A percentile compares a stretch with the other conserved stretches of the same genome.
Conservation (phyloP, 352 stramenopile genomes). For the Phytophthora cryptogea region DNA sequence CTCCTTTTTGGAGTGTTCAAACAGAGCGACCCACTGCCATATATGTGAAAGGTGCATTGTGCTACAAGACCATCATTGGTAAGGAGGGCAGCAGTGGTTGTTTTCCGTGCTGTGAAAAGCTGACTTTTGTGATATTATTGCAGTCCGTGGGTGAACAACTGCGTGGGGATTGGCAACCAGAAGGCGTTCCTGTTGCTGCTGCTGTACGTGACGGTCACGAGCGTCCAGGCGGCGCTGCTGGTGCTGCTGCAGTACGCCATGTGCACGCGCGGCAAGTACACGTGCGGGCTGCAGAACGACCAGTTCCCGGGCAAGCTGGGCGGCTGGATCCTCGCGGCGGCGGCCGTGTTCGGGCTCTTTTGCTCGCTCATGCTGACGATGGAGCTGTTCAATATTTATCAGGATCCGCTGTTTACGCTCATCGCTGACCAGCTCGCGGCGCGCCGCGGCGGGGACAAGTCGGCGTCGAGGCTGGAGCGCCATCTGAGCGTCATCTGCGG, state of each 20-base stretch:
- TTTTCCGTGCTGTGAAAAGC: background rate
- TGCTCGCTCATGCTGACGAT: conserved; percentile 78
- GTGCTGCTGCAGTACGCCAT: conserved; percentile 53
- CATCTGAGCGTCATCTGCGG: conserved; percentile 80
- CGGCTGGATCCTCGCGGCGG: conserved; percentile 66
- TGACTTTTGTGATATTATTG: conserved; percentile 9
- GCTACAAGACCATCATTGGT: conserved; percentile 88
- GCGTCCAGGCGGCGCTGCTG: conserved; percentile 56
- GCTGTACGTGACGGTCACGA: conserved; percentile 71
- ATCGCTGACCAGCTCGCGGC: conserved; percentile 64
- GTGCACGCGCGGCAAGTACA: conserved; percentile 44
- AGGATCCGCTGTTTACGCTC: conserved; percentile 53
- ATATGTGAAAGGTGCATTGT: conserved; percentile 80
- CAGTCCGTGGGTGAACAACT: conserved; percentile 90
- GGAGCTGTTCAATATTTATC: conserved; percentile 80
- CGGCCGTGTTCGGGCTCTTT: conserved; percentile 76
- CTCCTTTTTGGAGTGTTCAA: background rate
- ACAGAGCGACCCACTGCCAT: conserved; percentile 76
- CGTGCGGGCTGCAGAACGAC: conserved; percentile 66
- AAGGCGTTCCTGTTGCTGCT: conserved; percentile 84
- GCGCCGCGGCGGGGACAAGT: conserved; percentile 63
- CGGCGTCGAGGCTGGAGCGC: conserved; percentile 57
- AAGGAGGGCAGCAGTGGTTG: background rate
- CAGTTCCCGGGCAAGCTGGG: conserved; percentile 68
- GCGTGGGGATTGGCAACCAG: conserved; percentile 80